Evolutionary conservation across 495 filamentous ascomycete genomes (phyloP).

Genomic region (Penicillium canariense): DNA sequence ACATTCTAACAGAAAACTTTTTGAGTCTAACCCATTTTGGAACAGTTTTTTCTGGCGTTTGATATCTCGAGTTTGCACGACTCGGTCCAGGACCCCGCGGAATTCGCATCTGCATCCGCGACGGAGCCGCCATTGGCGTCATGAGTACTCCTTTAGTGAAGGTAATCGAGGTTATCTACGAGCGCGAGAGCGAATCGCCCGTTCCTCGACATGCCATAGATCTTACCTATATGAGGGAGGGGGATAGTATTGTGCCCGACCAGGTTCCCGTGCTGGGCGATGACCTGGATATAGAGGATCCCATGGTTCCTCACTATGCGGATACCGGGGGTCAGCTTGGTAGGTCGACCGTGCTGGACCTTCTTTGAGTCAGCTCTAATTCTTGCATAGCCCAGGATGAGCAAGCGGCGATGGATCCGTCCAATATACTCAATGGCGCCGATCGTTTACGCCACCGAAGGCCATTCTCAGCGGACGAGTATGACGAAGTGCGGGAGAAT

Average conservation of each 20-base stretch:
- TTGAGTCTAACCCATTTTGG: too few relatives aligned
- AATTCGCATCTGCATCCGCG: background rate
- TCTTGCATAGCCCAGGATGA: background rate
- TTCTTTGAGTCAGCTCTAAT: background rate
- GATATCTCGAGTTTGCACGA: too few relatives aligned
- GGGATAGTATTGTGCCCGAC: background rate
- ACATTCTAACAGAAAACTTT: background rate
- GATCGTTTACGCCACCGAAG: background rate
- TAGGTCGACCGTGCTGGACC: background rate
- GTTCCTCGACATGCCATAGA: background rate
- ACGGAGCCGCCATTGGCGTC: background rate
- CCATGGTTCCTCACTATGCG: conserved; percentile 1
- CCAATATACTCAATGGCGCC: background rate
- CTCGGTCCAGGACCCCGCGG: background rate
- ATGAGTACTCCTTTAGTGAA: background rate
- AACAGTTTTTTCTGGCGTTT: too few relatives aligned
- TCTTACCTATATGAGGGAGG: background rate
- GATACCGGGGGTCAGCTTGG: background rate
- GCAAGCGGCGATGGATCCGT: background rate
- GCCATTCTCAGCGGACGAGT: background rate
- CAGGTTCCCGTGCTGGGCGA: conserved; percentile 10
- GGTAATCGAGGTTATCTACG: background rate
- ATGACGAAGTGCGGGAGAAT: background rate
- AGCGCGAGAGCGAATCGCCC: background rate
- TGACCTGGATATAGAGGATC: conserved; percentile 12